Percentiles rank a stretch among this genome's conserved stretches.
phyloP scores from a whole-genome alignment of 2,329 filamentous ascomycete genomes.

The Colletotrichum sansevieriae region DNA sequence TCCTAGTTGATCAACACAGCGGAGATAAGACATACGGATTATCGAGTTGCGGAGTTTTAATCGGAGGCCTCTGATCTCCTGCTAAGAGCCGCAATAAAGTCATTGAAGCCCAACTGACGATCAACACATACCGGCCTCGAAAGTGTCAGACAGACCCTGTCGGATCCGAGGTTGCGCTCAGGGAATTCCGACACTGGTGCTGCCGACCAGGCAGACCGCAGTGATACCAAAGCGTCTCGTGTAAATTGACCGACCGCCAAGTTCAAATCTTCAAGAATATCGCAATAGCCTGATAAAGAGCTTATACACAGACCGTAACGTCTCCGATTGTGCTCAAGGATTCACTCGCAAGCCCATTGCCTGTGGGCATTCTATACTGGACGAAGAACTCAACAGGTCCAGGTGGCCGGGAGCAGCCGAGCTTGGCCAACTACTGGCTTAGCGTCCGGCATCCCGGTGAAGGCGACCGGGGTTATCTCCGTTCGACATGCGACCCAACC shows the following conservation, averaged over 20 bases:
- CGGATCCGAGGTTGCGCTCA: conserved; percentile 1
- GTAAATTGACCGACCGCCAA: conserved; percentile 7
- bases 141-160: conserved; percentile 1
- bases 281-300: conserved; percentile 2
- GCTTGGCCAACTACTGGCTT: conserved; percentile 8
- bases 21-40: not conserved
- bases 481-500: conserved; percentile 14
- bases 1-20: not conserved
- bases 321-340: not conserved
- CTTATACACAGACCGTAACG: conserved; percentile 12
- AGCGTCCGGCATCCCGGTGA: conserved; percentile 23
- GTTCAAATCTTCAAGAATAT: not conserved
- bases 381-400: not conserved
- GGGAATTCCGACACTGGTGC: not conserved
- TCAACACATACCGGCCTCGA: conserved; percentile 8
- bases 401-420: conserved; percentile 32
- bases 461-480: conserved; percentile 17
- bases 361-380: not conserved
- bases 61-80: not conserved
- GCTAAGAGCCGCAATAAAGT: conserved; percentile 1
- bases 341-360: not conserved
- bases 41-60: not conserved
- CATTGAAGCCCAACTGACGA: conserved; percentile 25
- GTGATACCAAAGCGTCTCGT: not conserved
- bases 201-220: conserved; percentile 10